Conservation (phyloP, 345 rosid species). For the Brassica carinata region DNA sequence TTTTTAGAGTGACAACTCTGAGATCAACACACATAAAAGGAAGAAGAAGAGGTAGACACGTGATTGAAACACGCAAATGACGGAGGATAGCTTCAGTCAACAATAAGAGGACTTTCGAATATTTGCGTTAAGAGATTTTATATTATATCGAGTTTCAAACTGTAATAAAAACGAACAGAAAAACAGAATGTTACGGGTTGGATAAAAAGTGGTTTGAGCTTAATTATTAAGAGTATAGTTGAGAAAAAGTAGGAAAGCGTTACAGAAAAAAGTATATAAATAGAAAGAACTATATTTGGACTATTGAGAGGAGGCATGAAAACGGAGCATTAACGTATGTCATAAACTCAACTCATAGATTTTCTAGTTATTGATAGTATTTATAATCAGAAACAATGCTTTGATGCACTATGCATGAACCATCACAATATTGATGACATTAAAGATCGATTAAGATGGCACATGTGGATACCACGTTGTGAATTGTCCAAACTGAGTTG, state of each 20-base stretch:
- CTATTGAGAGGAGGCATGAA: not conserved
- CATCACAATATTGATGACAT: not conserved
- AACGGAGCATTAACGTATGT: not conserved
- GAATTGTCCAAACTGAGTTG: not conserved
- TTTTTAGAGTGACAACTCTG: constrained; percentile 18
- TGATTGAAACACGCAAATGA: not conserved
- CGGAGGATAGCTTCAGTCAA: constrained; percentile 31
- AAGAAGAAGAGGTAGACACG: constrained; percentile 31
- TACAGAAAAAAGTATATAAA: not conserved
- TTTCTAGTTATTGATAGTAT: not conserved
- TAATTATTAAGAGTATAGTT: not conserved
- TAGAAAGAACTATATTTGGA: not conserved
- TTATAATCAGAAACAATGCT: not conserved
- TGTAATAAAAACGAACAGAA: not conserved
- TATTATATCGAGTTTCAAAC: not conserved
- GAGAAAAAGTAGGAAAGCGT: not conserved
- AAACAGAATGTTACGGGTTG: not conserved
- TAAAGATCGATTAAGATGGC: not conserved
- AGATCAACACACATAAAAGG: constrained; percentile 25
- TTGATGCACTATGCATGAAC: not conserved
- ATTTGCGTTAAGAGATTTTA: not conserved
- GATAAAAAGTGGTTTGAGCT: not conserved
- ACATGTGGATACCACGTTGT: not conserved
- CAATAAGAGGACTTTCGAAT: not conserved
- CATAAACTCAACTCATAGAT: not conserved